phyloP scores from a whole-genome alignment of 2,329 filamentous ascomycete species.

The Diaporthe sp. region DNA sequence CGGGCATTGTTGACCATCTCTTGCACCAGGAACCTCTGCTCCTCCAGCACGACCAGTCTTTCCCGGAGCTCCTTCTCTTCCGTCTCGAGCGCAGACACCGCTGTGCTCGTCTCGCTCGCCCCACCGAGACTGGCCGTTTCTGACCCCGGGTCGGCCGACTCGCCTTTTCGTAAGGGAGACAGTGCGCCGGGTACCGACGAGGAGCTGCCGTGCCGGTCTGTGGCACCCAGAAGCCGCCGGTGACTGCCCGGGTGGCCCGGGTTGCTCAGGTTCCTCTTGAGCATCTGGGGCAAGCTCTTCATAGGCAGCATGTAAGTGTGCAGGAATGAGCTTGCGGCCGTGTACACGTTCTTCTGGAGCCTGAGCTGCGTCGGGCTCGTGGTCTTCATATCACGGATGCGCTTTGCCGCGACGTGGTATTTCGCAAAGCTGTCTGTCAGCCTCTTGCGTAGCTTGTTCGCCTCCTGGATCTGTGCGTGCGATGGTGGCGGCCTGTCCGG shows the following conservation, averaged over 20 bases:
- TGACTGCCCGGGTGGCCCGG: slow-evolving; percentile 40
- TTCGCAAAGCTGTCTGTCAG: slow-evolving; percentile 90
- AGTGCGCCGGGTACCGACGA: slow-evolving; percentile 35
- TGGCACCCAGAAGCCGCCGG: slow-evolving; percentile 42
- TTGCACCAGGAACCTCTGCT: slow-evolving; percentile 89
- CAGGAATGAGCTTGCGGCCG: slow-evolving; percentile 83
- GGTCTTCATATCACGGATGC: slow-evolving; percentile 82
- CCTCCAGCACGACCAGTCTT: slow-evolving; percentile 84
- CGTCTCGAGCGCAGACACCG: slow-evolving; percentile 72
- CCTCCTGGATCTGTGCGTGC: slow-evolving; percentile 81
- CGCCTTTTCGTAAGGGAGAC: slow-evolving; percentile 59
- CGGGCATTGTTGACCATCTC: slow-evolving; percentile 86
- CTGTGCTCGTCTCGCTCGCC: slow-evolving; percentile 61
- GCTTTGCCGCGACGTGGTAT: slow-evolving; percentile 83
- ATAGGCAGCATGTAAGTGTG: slow-evolving; percentile 92
- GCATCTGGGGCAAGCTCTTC: slow-evolving; percentile 76
- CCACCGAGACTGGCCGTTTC: slow-evolving; percentile 60
- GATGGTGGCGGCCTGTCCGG: slow-evolving; percentile 56
- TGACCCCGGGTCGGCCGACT: slow-evolving; percentile 49
- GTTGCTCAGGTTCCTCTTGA: slow-evolving; percentile 54
- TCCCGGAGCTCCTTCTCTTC: slow-evolving; percentile 88
- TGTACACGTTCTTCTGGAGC: slow-evolving; percentile 84
- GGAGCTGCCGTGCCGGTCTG: slow-evolving; percentile 29
- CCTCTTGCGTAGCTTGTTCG: slow-evolving; percentile 88
- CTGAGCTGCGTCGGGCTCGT: slow-evolving; percentile 76